Evolutionary conservation across 148 eudicot species (phyloP).

Genomic region (Camellia granthamiana): DNA sequence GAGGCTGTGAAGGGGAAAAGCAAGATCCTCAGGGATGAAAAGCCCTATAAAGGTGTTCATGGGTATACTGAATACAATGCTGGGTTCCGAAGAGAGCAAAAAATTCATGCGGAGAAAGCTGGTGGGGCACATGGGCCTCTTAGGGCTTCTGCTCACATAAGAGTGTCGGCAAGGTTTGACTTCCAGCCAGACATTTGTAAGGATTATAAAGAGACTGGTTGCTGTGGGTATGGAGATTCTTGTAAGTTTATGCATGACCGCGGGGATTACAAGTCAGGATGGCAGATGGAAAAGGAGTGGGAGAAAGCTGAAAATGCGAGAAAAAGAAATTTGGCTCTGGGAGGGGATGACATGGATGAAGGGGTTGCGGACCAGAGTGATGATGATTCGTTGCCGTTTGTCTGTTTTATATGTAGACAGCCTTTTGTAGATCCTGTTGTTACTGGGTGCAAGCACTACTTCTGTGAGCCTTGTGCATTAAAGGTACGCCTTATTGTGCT

Average conservation of each 20-base stretch:
- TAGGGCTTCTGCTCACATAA: conserved; percentile 91
- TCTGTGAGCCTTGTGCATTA: conserved; percentile 89
- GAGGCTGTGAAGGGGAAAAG: conserved; percentile 62
- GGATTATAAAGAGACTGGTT: conserved; percentile 92
- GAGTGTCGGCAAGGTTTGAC: conserved; percentile 90
- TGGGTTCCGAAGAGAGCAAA: conserved; percentile 89
- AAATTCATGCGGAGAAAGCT: conserved; percentile 80
- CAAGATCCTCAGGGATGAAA: conserved; percentile 49
- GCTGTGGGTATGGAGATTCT: conserved; percentile 98
- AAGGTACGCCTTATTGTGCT: conserved; percentile 39
- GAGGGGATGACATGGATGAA: conserved; percentile 48
- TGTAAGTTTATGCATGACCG: conserved; percentile 98
- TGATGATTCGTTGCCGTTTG: conserved; percentile 73
- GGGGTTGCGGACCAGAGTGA: conserved; percentile 31
- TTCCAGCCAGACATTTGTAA: conserved; percentile 95
- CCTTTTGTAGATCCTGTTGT: conserved; percentile 88
- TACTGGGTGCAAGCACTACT: conserved; percentile 87
- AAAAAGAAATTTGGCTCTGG: conserved; percentile 75
- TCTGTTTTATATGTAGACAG: conserved; percentile 74
- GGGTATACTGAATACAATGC: conserved; percentile 93
- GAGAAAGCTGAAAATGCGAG: conserved; percentile 82
- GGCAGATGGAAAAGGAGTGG: conserved; percentile 96
- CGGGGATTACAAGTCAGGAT: conserved; percentile 93
- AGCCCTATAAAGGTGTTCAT: conserved; percentile 77
- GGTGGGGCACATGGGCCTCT: conserved; percentile 96